Evolutionary conservation across 1,284 basidiomycete genomes (phyloP), one percentile per base, ranked within the genome.

Genomic region (Puccinia triticina): DNA sequence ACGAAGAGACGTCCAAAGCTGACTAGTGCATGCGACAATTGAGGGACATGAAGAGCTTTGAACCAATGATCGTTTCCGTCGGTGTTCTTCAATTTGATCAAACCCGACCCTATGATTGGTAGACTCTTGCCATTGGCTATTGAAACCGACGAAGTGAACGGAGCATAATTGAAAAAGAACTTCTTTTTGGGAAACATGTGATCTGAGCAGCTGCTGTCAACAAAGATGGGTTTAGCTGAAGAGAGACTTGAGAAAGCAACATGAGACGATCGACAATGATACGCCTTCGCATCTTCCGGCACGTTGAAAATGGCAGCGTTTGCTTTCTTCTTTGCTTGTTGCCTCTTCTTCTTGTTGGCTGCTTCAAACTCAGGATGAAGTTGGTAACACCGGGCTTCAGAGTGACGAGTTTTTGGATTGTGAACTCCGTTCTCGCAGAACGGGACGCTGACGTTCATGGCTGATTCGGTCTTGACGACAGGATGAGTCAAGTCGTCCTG

Each of bases 121-220:
- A 77, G 43, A 5, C 11, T n/a, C 12, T 46, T 26, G 2, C 75
- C 75, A 59, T 66, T 40, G 2, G 75, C 59, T 5, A 64, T 34
- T 46, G 43, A 32, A 55, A 75, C 72, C 12, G 50, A 75, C 3
- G 48, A 75, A 23, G 46, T 12, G 12, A n/a, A 48, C 3, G 14
- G 4, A 8, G 40, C 34, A 18, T 75, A 75, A 23, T 48, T 75
- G 43, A 8, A n/a, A 55, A 75, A 75, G 26, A 12, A 5, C 5
- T 64, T 7, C 26, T 64, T 37, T 59, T 23, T 23, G 74, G 55
- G 21, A 46, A n/a, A n/a, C n/a, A n/a, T n/a, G n/a, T n/a, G n/a
- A n/a, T n/a, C n/a, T n/a, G n/a, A n/a, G n/a, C n/a, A 57, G 55
- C 61, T 77, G 57, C 37, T 55, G 40, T 77, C 34, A 4, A 37